Conservation (phyloP, 2,329 filamentous ascomycete genomes). For the Fusarium graminum region DNA sequence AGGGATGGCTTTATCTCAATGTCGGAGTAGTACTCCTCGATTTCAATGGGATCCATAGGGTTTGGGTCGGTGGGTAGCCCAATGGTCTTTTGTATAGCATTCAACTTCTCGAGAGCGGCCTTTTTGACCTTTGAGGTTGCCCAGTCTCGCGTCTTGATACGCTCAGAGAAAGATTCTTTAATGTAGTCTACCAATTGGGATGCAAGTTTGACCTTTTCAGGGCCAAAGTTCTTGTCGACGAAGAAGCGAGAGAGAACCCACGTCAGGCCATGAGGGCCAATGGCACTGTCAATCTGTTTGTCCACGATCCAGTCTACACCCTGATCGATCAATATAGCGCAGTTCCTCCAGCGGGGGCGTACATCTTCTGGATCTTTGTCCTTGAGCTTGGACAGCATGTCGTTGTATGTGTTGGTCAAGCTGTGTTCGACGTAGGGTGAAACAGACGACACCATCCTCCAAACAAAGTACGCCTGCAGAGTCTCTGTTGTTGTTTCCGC, state of each 20-base stretch:
- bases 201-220: slow-evolving; percentile 74
- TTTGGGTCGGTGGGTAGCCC: slow-evolving; percentile 75
- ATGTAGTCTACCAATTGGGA: slow-evolving; percentile 79
- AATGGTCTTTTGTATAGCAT: slow-evolving; percentile 76
- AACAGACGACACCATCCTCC: slow-evolving; percentile 71
- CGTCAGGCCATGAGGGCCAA: slow-evolving; percentile 59
- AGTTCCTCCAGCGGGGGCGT: slow-evolving; percentile 26
- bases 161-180: slow-evolving; percentile 73
- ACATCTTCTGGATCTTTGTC: slow-evolving; percentile 56
- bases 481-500: slow-evolving; percentile 65
- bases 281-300: not conserved
- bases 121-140: slow-evolving; percentile 72
- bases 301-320: slow-evolving; percentile 26
- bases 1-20: slow-evolving; percentile 65
- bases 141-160: slow-evolving; percentile 71
- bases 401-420: slow-evolving; percentile 68
- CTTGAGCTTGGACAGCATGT: slow-evolving; percentile 71
- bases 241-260: slow-evolving; percentile 81
- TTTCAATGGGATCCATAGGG: slow-evolving; percentile 67
- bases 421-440: slow-evolving; percentile 68
- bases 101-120: slow-evolving; percentile 72
- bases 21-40: slow-evolving; percentile 68
- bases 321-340: slow-evolving; percentile 12
- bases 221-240: slow-evolving; percentile 75
- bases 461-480: slow-evolving; percentile 72